A percentile compares a stretch with the other conserved stretches of the same genome.
phyloP scores from a whole-genome alignment of 2,329 filamentous ascomycete genomes.

The Fusarium sp. region DNA sequence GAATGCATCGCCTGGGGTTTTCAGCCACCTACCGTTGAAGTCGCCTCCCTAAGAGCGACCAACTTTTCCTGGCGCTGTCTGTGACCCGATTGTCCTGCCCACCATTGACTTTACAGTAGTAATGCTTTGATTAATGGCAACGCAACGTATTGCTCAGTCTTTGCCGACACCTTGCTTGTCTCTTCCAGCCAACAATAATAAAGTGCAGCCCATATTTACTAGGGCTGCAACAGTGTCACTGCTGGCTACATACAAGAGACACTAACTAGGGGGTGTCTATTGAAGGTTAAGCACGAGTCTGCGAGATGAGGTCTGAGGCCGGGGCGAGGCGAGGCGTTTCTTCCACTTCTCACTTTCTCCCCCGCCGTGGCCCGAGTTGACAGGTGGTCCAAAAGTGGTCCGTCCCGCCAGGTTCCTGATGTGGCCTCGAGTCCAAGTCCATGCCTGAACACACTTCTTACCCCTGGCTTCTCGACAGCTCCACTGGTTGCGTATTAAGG shows the following conservation, averaged over 20 bases:
- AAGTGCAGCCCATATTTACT: conserved; percentile 14
- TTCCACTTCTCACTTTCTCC: conserved; percentile 24
- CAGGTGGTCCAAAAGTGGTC: conserved; percentile 39
- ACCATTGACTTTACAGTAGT: conserved; percentile 16
- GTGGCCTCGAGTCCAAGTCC: conserved; percentile 32
- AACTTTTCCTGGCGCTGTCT: conserved; percentile 23
- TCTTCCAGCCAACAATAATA: conserved; percentile 28
- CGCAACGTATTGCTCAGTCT: background rate
- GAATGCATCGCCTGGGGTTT: conserved; percentile 21
- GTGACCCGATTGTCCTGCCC: conserved; percentile 31
- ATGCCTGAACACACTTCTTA: conserved; percentile 22
- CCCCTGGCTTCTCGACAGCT: conserved; percentile 34
- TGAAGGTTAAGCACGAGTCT: conserved; percentile 22
- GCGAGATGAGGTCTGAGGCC: conserved; percentile 26
- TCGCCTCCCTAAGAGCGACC: conserved; percentile 14
- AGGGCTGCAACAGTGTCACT: conserved; percentile 30
- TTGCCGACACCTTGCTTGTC: conserved; percentile 11
- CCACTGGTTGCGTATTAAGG: conserved; percentile 42
- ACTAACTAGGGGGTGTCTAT: conserved; percentile 36
- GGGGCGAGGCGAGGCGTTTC: conserved; percentile 38
- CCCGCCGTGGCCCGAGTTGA: conserved; percentile 42
- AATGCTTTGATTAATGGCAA: conserved; percentile 14
- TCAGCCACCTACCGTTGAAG: conserved; percentile 16
- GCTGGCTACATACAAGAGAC: conserved; percentile 19
- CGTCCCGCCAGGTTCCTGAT: conserved; percentile 37